phyloP scores from a whole-genome alignment of 768 basidiomycete genomes.

The Mycena metata region DNA sequence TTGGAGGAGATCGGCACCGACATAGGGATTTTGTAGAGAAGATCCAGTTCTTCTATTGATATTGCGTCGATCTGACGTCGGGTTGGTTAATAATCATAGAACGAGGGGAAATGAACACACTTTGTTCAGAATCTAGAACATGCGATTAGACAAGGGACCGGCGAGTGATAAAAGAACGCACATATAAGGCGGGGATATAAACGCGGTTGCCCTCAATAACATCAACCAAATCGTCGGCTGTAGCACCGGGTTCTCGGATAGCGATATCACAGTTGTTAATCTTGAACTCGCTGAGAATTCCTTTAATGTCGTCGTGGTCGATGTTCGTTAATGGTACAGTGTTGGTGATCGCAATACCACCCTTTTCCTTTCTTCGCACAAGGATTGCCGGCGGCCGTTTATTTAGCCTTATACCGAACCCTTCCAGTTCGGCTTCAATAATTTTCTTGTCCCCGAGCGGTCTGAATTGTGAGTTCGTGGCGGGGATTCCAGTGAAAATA shows the following conservation, averaged over 20 bases:
- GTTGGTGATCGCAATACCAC: constrained; percentile 94
- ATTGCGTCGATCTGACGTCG: constrained; percentile 90
- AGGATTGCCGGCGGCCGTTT: constrained; percentile 92
- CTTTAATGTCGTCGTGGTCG: constrained; percentile 96
- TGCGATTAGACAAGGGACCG: background rate
- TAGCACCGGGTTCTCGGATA: constrained; percentile 92
- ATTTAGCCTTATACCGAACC: constrained; percentile 97
- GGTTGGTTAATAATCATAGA: constrained; percentile 19
- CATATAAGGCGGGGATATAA: constrained; percentile 93
- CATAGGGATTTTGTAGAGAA: constrained; percentile 94
- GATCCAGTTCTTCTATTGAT: constrained; percentile 97
- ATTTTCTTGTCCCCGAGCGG: constrained; percentile 96
- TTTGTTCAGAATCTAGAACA: constrained; percentile 82
- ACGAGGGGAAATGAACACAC: constrained; percentile 52
- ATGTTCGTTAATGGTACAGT: constrained; percentile 95
- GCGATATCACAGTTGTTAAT: constrained; percentile 91
- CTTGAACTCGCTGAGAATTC: constrained; percentile 92
- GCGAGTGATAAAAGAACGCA: constrained; percentile 53
- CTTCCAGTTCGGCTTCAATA: constrained; percentile 94
- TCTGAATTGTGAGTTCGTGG: constrained; percentile 56
- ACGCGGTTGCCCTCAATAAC: constrained; percentile 97
- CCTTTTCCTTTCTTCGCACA: constrained; percentile 90
- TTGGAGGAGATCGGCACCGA: constrained; percentile 95
- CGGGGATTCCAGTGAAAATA: too few species aligned
- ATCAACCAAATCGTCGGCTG: constrained; percentile 96